Conservation (phyloP, 306 rosid species). For the Mimosa pudica region DNA sequence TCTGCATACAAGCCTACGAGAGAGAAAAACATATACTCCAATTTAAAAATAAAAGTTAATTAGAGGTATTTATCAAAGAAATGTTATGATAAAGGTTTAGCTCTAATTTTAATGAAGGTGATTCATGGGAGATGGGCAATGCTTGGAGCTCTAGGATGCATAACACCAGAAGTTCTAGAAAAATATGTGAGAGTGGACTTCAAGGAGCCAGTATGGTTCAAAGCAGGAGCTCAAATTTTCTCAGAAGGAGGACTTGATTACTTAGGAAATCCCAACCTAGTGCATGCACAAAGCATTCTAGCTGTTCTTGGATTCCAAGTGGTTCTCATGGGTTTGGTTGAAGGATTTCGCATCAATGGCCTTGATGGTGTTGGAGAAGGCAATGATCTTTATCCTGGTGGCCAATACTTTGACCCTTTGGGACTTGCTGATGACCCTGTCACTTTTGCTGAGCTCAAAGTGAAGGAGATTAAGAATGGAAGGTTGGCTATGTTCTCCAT, state of each 20-base stretch:
- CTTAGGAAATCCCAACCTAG: conserved; percentile 89
- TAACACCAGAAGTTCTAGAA: conserved; percentile 80
- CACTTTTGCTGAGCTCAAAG: conserved; percentile 85
- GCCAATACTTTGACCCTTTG: conserved; percentile 89
- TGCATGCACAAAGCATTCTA: conserved; percentile 88
- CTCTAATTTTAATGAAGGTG: conserved; percentile 48
- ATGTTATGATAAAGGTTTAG: not conserved
- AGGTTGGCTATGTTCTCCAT: conserved; percentile 90
- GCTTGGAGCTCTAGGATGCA: conserved; percentile 95
- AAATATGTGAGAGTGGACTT: conserved; percentile 74
- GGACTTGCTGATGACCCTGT: conserved; percentile 91
- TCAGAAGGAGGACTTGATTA: conserved; percentile 90
- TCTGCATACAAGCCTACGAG: too few relatives aligned
- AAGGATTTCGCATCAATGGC: conserved; percentile 91
- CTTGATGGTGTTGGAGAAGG: conserved; percentile 88
- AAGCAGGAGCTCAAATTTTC: conserved; percentile 91
- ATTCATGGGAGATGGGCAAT: conserved; percentile 96
- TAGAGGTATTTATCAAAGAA: too few relatives aligned
- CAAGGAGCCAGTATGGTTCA: conserved; percentile 97
- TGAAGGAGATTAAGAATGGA: conserved; percentile 89
- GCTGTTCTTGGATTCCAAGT: conserved; percentile 86
- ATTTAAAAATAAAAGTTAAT: too few relatives aligned
- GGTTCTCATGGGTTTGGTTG: conserved; percentile 85
- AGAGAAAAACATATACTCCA: too few relatives aligned
- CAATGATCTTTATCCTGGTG: conserved; percentile 85